Evolutionary conservation across 2,329 filamentous ascomycete genomes (phyloP).

Genomic region (Alternaria metachromatica): DNA sequence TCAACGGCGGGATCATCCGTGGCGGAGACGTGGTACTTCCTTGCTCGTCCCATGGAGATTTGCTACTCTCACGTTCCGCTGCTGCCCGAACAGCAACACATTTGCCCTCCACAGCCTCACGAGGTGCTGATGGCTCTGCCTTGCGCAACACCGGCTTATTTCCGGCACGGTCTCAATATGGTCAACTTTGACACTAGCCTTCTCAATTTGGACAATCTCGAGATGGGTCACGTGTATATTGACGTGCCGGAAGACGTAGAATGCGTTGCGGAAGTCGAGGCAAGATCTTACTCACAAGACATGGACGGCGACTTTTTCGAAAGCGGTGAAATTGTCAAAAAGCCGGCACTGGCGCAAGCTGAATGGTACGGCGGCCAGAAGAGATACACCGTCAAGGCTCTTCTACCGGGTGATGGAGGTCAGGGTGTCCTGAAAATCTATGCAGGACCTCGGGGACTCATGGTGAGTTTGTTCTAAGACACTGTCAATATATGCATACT

Average conservation of each 20-base stretch:
- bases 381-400: slow-evolving; percentile 89
- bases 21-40: slow-evolving; percentile 92
- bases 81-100: slow-evolving; percentile 86
- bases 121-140: slow-evolving; percentile 88
- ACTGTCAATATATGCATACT: slow-evolving; percentile 8
- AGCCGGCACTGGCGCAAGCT: slow-evolving; percentile 86
- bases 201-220: slow-evolving; percentile 84
- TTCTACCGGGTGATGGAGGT: slow-evolving; percentile 90
- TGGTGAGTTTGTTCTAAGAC: slow-evolving; percentile 58
- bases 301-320: slow-evolving; percentile 92
- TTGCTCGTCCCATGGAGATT: slow-evolving; percentile 84
- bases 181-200: slow-evolving; percentile 90
- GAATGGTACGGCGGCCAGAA: slow-evolving; percentile 90
- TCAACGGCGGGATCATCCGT: slow-evolving; percentile 72
- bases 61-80: slow-evolving; percentile 97
- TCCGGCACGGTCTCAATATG: slow-evolving; percentile 80
- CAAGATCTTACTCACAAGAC: slow-evolving; percentile 79
- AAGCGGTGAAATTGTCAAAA: slow-evolving; percentile 83
- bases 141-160: slow-evolving; percentile 84
- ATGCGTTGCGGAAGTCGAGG: slow-evolving; percentile 89
- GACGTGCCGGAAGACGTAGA: slow-evolving; percentile 89
- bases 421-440: slow-evolving; percentile 89
- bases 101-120: slow-evolving; percentile 85
- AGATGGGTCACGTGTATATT: slow-evolving; percentile 90
- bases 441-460: slow-evolving; percentile 90